phyloP scores from a whole-genome alignment of 164 flowering plant genomes.

The Vitis cinerea region DNA sequence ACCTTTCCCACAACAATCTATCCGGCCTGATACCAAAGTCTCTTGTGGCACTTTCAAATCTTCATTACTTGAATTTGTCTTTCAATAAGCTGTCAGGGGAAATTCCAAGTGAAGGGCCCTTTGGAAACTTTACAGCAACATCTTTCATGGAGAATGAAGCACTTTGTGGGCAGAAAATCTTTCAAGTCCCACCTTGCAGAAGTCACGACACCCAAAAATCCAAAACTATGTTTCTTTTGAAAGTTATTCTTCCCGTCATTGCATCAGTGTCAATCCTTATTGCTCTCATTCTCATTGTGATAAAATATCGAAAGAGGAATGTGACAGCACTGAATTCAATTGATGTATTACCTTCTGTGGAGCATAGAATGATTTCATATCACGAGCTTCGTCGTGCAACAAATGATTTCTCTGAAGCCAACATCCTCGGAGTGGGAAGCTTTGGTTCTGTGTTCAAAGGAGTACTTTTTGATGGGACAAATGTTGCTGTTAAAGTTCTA shows the following conservation, averaged over 20 bases:
- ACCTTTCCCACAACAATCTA: conserved; percentile 10
- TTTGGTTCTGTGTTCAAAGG: conserved; percentile 1
- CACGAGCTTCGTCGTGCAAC: neutral
- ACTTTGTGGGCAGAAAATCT: conserved; percentile 10
- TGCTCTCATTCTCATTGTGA: neutral
- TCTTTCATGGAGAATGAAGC: conserved; percentile 14
- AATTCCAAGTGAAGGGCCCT: conserved; percentile 14
- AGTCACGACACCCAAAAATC: neutral
- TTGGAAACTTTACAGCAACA: conserved; percentile 6
- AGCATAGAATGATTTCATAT: neutral
- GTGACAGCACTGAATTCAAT: neutral
- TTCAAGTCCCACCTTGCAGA: neutral
- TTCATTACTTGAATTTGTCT: conserved; percentile 11
- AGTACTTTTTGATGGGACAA: neutral
- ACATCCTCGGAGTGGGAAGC: conserved; percentile 10
- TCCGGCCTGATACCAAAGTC: conserved; percentile 9
- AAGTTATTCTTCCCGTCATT: neutral
- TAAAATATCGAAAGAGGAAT: neutral
- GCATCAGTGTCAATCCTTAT: neutral
- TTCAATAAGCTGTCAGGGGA: conserved; percentile 7
- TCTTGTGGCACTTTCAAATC: conserved; percentile 1
- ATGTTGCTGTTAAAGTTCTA: neutral
- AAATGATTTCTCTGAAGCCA: neutral
- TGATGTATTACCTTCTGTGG: neutral
- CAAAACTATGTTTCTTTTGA: too few relatives aligned